Percentiles rank a stretch among this genome's conserved stretches.
Evolutionary conservation across 192 early-diverging fungal species (phyloP).

Genomic region (Lobosporangium transversale): DNA sequence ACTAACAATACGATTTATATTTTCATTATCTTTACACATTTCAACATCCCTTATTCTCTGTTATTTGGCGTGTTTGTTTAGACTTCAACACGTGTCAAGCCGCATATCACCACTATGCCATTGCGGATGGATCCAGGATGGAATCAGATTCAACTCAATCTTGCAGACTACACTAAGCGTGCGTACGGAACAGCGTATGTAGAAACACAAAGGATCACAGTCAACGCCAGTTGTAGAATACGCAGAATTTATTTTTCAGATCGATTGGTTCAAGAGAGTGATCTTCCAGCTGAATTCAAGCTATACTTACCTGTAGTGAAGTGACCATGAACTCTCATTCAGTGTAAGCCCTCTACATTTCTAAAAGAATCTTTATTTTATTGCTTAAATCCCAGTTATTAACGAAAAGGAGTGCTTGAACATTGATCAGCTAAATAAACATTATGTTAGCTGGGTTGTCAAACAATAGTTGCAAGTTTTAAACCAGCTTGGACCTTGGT

Average conservation of each 20-base stretch:
- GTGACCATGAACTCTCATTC: neutral
- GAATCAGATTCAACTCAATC: constrained; percentile 95
- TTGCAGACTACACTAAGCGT: constrained; percentile 86
- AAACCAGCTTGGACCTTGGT: too few species aligned
- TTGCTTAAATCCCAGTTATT: too few species aligned
- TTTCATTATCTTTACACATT: too few species aligned
- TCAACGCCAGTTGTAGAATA: constrained; percentile 93
- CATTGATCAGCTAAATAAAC: too few species aligned
- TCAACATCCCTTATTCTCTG: too few species aligned
- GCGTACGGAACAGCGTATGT: constrained; percentile 90
- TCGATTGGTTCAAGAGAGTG: constrained; percentile 88
- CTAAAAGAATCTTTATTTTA: too few species aligned
- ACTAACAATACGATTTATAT: too few species aligned
- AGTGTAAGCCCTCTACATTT: too few species aligned
- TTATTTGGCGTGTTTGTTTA: too few species aligned
- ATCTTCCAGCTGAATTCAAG: constrained; percentile 92
- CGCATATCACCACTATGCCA: constrained; percentile 91
- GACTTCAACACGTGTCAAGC: constrained; percentile 84
- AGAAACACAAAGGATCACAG: constrained; percentile 87
- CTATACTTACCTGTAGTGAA: constrained; percentile 83
- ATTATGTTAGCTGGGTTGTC: too few species aligned
- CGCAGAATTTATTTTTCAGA: constrained; percentile 93
- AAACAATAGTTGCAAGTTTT: too few species aligned
- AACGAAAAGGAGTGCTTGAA: too few species aligned
- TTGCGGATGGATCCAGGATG: constrained; percentile 93